Evolutionary conservation across 2,329 filamentous ascomycete genomes (phyloP).

Genomic region (Colletotrichum noveboracense): DNA sequence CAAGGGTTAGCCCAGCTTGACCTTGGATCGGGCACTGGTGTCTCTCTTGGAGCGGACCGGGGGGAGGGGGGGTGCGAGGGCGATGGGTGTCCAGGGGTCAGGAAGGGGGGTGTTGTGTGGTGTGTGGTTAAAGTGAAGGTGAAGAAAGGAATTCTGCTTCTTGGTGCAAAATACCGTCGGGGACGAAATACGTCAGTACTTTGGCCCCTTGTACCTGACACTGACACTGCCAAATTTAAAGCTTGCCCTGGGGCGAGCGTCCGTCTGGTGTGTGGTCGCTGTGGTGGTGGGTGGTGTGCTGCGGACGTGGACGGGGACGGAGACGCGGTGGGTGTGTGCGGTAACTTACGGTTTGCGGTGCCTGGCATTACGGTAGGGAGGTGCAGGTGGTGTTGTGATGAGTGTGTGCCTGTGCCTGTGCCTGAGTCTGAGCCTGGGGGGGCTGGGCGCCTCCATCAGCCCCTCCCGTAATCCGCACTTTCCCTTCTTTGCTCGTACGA

Average conservation of each 20-base stretch:
- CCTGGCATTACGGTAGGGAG: not conserved
- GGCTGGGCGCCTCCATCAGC: not conserved
- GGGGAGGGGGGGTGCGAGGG: not conserved
- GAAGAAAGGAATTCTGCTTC: constrained; percentile 15
- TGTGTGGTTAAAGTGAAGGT: constrained; percentile 11
- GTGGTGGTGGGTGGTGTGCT: not conserved
- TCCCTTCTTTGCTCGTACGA: not conserved
- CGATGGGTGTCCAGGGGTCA: not conserved
- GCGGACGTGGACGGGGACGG: not conserved
- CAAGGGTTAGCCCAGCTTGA: constrained; percentile 21
- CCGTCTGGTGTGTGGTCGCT: constrained; percentile 4
- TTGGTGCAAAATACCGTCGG: not conserved
- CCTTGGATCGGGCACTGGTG: constrained; percentile 22
- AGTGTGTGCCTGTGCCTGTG: not conserved
- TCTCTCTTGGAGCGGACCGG: not conserved
- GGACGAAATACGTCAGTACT: constrained; percentile 1
- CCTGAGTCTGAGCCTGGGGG: not conserved
- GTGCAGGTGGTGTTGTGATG: not conserved
- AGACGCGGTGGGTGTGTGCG: not conserved
- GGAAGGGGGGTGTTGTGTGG: not conserved
- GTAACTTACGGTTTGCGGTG: not conserved
- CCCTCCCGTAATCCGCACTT: not conserved
- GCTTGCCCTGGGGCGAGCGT: constrained; percentile 6
- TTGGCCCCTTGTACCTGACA: constrained; percentile 16
- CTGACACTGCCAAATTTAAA: constrained; percentile 8